Evolutionary conservation across 331 rosid species (phyloP), one percentile per base, ranked within the genome.

Genomic region (Prunus yedoensis): DNA sequence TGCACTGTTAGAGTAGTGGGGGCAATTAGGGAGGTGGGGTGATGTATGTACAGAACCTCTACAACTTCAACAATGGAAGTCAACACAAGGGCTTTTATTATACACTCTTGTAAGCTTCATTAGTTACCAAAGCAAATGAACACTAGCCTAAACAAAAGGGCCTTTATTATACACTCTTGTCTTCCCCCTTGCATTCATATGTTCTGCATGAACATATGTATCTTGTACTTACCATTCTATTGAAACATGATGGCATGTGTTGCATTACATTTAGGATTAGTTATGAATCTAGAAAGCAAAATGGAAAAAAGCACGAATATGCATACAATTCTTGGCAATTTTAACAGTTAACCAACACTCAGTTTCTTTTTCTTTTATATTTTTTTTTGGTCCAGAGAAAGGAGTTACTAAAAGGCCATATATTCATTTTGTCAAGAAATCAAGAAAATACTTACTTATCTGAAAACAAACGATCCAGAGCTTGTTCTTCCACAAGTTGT

Each of bases 401-500:
- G 63, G 41, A 25, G 65, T 25, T 12, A 7, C 38, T 15, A 14
- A 3, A 23, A 14, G 25, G 23, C 45, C 65, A 59, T 27, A 41
- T 8, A 68, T 46, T 53, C 30, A 51, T 4, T 70, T 47, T 35
- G 65, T 35, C 8, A 27, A 64, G 23, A 78, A 77, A 79, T 72
- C 65, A 66, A 43, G 35, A 76, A 60, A 79, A 65, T 76, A 84
- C 92, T 68, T 86, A 78, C 89, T 83, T 83, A 59, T 83, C 79
- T 51, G 89, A 67, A 80, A 74, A 80, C 71, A 92, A 74, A 68
- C 80, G 84, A 77, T 92, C 91, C 76, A 90, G 77, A 74, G 76
- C 85, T 82, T 86, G 93, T 83, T 88, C 88, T 83, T 88, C 91
- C 76, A 92, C 84, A 57, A 85, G 75, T 79, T 85, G 90, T 81